Evolutionary conservation across 495 filamentous ascomycete species (phyloP).

Genomic region (Annulohypoxylon bovei): DNA sequence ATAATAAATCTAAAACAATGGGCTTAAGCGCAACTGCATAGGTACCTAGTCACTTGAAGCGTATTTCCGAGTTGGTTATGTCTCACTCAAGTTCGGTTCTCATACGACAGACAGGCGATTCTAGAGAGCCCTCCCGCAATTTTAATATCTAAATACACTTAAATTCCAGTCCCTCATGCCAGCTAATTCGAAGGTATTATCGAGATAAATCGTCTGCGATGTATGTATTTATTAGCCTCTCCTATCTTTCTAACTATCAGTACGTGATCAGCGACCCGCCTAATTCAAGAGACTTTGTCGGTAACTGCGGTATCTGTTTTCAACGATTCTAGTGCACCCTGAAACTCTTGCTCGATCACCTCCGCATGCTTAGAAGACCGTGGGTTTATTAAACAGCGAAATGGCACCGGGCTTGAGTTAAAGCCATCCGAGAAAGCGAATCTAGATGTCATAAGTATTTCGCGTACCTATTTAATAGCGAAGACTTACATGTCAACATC

Average conservation of each 20-base stretch:
- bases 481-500: slow-evolving; percentile 56
- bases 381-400: slow-evolving; percentile 55
- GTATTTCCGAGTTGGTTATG: too few relatives aligned
- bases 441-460: slow-evolving; percentile 28
- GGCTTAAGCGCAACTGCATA: too few relatives aligned
- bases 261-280: background rate
- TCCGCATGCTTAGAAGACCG: slow-evolving; percentile 46
- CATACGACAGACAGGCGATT: too few relatives aligned
- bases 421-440: slow-evolving; percentile 63
- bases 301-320: slow-evolving; percentile 41
- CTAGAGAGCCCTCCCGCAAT: too few relatives aligned
- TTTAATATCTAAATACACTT: too few relatives aligned
- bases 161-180: too few relatives aligned
- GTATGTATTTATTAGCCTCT: too few relatives aligned
- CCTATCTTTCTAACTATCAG: background rate
- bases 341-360: slow-evolving; percentile 47
- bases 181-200: background rate
- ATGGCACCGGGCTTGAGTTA: slow-evolving; percentile 62
- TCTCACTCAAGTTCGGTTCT: too few relatives aligned
- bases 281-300: slow-evolving; percentile 32
- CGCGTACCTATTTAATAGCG: background rate
- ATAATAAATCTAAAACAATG: too few relatives aligned
- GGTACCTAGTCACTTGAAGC: too few relatives aligned
- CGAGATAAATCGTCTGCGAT: too few relatives aligned
- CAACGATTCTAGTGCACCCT: slow-evolving; percentile 42